A percentile compares a stretch with the other conserved stretches of the same genome.
Evolutionary conservation across 352 stramenopile species (phyloP).

Genomic region (Globisporangium paddicum): DNA sequence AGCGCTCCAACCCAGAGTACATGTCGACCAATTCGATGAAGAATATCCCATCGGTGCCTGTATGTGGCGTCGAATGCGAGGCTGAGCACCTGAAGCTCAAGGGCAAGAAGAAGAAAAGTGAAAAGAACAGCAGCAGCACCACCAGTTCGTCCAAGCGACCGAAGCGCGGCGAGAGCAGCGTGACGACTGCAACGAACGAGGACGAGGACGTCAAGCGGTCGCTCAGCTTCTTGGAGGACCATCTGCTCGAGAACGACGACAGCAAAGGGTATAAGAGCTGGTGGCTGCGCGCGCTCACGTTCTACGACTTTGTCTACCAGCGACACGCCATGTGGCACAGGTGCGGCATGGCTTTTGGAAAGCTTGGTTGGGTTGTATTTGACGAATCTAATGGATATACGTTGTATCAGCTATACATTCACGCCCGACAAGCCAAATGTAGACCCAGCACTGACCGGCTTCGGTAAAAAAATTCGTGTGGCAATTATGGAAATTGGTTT

Average conservation of each 20-base stretch:
- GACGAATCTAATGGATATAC: background rate
- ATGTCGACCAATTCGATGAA: constrained; percentile 55
- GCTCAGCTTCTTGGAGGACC: constrained; percentile 73
- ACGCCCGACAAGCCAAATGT: constrained; percentile 64
- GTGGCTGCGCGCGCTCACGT: constrained; percentile 77
- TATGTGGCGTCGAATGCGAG: constrained; percentile 73
- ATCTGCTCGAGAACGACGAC: constrained; percentile 64
- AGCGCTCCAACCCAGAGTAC: constrained; percentile 53
- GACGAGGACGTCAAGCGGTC: constrained; percentile 17
- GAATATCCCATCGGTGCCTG: constrained; percentile 39
- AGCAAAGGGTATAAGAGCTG: constrained; percentile 82
- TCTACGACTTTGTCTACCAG: constrained; percentile 86
- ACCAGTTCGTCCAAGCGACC: background rate
- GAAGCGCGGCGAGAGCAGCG: background rate
- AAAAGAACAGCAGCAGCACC: constrained; percentile 17
- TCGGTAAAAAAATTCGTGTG: constrained; percentile 56
- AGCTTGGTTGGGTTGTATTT: background rate
- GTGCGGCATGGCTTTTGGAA: constrained; percentile 9
- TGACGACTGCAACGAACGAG: background rate
- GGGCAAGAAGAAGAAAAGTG: constrained; percentile 18
- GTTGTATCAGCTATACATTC: constrained; percentile 52
- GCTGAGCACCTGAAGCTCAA: constrained; percentile 28
- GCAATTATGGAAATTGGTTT: too few relatives aligned
- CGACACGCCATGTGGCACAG: constrained; percentile 84
- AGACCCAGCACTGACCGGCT: constrained; percentile 66